Conservation (phyloP, 768 basidiomycete genomes). For the Mrakia blollopis region DNA sequence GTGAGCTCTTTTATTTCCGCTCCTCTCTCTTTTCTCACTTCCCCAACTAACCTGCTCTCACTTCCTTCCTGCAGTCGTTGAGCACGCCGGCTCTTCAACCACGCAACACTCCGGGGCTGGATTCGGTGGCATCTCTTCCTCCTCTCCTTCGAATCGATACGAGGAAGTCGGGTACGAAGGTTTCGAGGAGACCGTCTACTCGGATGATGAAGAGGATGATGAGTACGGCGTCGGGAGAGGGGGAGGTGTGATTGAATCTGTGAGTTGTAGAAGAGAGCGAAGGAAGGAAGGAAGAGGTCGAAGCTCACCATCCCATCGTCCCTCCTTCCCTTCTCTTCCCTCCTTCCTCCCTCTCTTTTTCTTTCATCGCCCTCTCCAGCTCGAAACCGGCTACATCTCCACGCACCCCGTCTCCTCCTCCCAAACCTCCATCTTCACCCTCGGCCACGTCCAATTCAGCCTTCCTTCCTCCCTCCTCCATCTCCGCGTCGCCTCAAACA, state of each 20-base stretch:
- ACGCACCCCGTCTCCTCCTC: neutral
- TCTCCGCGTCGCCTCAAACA: constrained; percentile 77
- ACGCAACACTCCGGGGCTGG: constrained; percentile 33
- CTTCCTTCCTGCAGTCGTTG: constrained; percentile 65
- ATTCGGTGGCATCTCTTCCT: constrained; percentile 31
- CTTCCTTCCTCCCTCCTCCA: constrained; percentile 78
- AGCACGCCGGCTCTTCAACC: constrained; percentile 64
- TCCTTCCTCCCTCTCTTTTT: neutral
- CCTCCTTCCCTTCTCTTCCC: neutral
- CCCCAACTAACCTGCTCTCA: neutral
- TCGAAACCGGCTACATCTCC: constrained; percentile 46
- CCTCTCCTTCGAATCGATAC: constrained; percentile 46
- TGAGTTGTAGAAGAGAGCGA: constrained; percentile 37
- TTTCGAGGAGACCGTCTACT: constrained; percentile 67
- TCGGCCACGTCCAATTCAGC: constrained; percentile 82
- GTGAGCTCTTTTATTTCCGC: constrained; percentile 38
- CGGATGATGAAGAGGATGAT: constrained; percentile 43
- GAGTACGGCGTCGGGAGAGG: constrained; percentile 37
- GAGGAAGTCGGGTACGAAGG: constrained; percentile 76
- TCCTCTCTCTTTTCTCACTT: neutral
- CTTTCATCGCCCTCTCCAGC: constrained; percentile 34
- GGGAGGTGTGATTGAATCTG: constrained; percentile 53
- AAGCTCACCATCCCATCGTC: constrained; percentile 5
- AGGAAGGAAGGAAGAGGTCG: constrained; percentile 1
- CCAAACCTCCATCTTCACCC: constrained; percentile 61